A percentile compares a stretch with the other conserved stretches of the same genome.
These are phyloP conservation scores for Nemania serpens DNA, from an alignment of 2,329 filamentous ascomycete genomes.

Conservation along the genomic window DNA sequence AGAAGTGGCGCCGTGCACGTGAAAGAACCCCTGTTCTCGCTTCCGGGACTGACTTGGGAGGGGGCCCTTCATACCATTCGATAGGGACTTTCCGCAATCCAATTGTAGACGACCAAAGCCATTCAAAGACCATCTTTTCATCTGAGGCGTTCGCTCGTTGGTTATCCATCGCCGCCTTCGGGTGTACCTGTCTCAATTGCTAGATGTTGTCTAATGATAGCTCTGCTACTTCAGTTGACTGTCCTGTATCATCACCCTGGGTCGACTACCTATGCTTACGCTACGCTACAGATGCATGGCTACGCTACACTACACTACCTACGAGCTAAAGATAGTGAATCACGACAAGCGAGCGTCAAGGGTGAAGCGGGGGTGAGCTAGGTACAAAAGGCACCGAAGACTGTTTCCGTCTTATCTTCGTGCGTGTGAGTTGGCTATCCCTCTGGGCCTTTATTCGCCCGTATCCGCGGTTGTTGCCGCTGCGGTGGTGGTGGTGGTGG, in stretches of 20 bases:
- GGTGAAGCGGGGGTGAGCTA: not conserved
- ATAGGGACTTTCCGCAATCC: not conserved
- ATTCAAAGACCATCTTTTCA: too few relatives aligned
- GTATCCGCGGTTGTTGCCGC: not conserved
- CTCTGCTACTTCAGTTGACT: too few relatives aligned
- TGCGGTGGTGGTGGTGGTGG: not conserved
- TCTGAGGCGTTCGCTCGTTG: too few relatives aligned
- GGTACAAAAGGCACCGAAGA: not conserved
- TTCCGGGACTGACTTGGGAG: too few relatives aligned
- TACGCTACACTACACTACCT: too few relatives aligned
- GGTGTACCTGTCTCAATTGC: too few relatives aligned
- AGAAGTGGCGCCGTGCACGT: not conserved
- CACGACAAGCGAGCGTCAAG: not conserved
- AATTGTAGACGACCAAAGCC: too few relatives aligned
- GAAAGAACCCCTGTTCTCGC: not conserved
- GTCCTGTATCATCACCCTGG: too few relatives aligned
- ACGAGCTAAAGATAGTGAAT: not conserved
- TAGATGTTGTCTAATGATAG: too few relatives aligned
- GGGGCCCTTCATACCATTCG: not conserved
- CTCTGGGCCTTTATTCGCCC: not conserved
- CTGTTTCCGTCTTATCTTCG: not conserved
- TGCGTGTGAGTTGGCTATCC: not conserved
- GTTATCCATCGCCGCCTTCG: too few relatives aligned
- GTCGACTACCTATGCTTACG: too few relatives aligned
- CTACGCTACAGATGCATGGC: too few relatives aligned